Percentiles rank a stretch among this genome's conserved stretches.
Evolutionary conservation across 2,329 filamentous ascomycete species (phyloP).

Genomic region (Metarhizium album): DNA sequence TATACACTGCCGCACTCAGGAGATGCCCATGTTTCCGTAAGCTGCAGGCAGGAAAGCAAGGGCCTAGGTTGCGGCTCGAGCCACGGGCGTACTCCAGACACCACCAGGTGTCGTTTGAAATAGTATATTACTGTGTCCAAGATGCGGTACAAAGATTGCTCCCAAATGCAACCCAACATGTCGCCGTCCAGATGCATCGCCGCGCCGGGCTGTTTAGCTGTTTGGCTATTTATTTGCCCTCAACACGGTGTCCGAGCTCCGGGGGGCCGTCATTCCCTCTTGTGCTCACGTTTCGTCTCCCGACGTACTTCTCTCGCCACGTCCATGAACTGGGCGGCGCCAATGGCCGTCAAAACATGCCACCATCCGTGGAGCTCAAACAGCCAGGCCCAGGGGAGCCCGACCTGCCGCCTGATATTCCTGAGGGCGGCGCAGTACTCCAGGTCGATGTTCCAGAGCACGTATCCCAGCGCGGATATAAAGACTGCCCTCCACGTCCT

Average conservation of each 20-base stretch:
- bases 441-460: constrained; percentile 11
- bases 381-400: constrained; percentile 43
- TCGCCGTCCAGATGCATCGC: no score
- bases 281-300: constrained; percentile 12
- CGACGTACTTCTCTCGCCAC: constrained; percentile 18
- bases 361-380: constrained; percentile 55
- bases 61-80: no score
- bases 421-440: constrained; percentile 36
- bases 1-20: background rate
- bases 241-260: no score
- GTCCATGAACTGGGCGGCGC: constrained; percentile 33
- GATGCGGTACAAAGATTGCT: no score
- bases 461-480: background rate
- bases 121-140: no score
- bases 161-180: no score
- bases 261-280: background rate
- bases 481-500: background rate
- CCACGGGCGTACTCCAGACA: no score
- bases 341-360: constrained; percentile 49
- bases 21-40: background rate
- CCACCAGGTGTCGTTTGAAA: no score
- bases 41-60: background rate
- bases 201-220: no score
- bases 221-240: no score
- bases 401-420: constrained; percentile 30